Evolutionary conservation across 106 monocot species (phyloP).

Genomic region (Dendrobium huoshanense): DNA sequence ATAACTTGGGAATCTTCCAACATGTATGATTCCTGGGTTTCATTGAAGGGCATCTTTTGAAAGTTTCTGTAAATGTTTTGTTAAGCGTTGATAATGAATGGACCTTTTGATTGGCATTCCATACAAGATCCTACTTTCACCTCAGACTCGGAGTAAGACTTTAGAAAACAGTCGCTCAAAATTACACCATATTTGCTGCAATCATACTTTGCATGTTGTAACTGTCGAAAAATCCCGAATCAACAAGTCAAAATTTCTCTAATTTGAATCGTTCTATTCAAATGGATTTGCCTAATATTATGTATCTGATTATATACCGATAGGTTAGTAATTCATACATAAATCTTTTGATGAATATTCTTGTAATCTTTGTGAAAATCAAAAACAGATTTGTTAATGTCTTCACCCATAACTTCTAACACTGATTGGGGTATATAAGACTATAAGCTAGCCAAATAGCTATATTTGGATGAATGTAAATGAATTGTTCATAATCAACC

Average conservation of each 20-base stretch:
- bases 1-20: conserved; percentile 95
- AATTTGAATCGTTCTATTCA: conserved; percentile 97
- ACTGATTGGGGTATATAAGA: conserved; percentile 98
- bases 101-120: conserved; percentile 98
- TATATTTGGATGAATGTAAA: conserved; percentile 88
- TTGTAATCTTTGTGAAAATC: conserved; percentile 83
- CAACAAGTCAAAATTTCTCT: conserved; percentile 95
- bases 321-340: conserved; percentile 81
- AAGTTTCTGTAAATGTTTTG: conserved; percentile 98
- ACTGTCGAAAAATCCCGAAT: conserved; percentile 94
- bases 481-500: conserved; percentile 97
- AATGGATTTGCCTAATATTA: conserved; percentile 97
- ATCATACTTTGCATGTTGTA: conserved; percentile 98
- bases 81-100: conserved; percentile 90
- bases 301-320: conserved; percentile 98
- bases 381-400: conserved; percentile 82
- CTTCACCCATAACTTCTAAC: conserved; percentile 99
- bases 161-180: conserved; percentile 92
- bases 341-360: conserved; percentile 94
- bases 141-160: conserved; percentile 96
- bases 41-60: conserved; percentile 97
- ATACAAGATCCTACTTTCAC: conserved; percentile 98
- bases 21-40: conserved; percentile 96
- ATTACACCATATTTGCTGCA: conserved; percentile 85
- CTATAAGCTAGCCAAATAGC: conserved; percentile 99